Conservation (phyloP, 164 flowering plant species). For the Magnolia officinalis region DNA sequence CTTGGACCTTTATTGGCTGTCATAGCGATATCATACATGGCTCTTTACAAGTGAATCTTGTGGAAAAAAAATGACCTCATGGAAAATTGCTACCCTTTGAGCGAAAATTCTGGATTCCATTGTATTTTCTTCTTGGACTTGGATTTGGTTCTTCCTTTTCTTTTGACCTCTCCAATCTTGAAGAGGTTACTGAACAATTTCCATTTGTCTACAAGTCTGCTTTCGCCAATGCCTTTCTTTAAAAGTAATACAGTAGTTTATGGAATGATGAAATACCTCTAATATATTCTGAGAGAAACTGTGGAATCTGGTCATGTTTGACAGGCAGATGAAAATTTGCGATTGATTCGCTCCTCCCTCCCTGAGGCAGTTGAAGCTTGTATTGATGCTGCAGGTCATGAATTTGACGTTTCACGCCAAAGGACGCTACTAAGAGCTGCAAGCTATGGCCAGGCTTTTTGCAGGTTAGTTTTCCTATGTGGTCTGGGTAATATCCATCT, state of each 20-base stretch:
- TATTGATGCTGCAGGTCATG: constrained; percentile 97
- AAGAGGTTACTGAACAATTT: too few relatives aligned
- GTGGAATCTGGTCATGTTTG: constrained; percentile 10
- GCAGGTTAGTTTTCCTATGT: constrained; percentile 51
- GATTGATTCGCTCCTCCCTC: constrained; percentile 75
- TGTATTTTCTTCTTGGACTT: too few relatives aligned
- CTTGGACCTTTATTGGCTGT: too few relatives aligned
- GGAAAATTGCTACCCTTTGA: too few relatives aligned
- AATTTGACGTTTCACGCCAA: constrained; percentile 85
- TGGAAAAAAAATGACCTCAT: too few relatives aligned
- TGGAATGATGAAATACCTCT: not conserved
- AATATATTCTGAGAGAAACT: not conserved
- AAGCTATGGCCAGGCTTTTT: constrained; percentile 98
- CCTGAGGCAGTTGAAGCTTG: constrained; percentile 97
- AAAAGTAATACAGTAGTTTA: too few relatives aligned
- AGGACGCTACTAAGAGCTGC: constrained; percentile 86
- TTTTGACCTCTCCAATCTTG: not conserved
- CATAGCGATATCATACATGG: too few relatives aligned
- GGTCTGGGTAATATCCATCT: not conserved
- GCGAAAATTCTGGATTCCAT: too few relatives aligned
- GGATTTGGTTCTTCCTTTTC: not conserved
- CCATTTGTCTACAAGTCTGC: too few relatives aligned
- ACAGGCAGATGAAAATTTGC: constrained; percentile 98
- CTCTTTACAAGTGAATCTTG: too few relatives aligned
- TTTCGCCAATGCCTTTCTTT: too few relatives aligned